These are phyloP conservation scores for Monosporascus sp. DNA, from an alignment of 2,329 filamentous ascomycete species.

Conservation along the genomic window DNA sequence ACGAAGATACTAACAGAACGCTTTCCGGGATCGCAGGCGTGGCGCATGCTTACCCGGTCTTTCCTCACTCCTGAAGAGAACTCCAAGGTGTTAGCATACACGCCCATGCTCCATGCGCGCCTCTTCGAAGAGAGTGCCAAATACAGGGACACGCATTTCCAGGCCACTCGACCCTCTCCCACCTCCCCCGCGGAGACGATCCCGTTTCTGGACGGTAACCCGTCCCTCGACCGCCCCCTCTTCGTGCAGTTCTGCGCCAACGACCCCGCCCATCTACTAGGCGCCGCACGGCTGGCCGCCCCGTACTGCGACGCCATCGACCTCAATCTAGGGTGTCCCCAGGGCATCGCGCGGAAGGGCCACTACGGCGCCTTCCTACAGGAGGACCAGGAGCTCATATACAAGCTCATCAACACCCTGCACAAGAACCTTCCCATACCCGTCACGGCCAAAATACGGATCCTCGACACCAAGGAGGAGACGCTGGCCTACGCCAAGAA, in stretches of 20 bases:
- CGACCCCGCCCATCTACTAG: slow-evolving; percentile 72
- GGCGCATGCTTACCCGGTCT: slow-evolving; percentile 92
- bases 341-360: slow-evolving; percentile 87
- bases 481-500: slow-evolving; percentile 86
- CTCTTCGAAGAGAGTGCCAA: slow-evolving; percentile 72
- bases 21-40: slow-evolving; percentile 57
- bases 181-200: slow-evolving; percentile 14
- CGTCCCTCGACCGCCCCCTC: slow-evolving; percentile 75
- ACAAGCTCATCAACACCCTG: slow-evolving; percentile 75
- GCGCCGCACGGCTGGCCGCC: slow-evolving; percentile 70
- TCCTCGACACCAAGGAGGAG: slow-evolving; percentile 79
- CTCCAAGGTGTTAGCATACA: slow-evolving; percentile 73
- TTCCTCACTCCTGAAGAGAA: slow-evolving; percentile 68
- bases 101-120: slow-evolving; percentile 93
- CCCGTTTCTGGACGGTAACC: slow-evolving; percentile 79
- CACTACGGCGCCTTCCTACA: slow-evolving; percentile 93
- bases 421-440: slow-evolving; percentile 75
- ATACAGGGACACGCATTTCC: slow-evolving; percentile 77
- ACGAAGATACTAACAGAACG: background rate
- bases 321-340: slow-evolving; percentile 90
- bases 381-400: slow-evolving; percentile 82
- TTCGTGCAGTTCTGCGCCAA: slow-evolving; percentile 97
- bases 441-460: slow-evolving; percentile 90
- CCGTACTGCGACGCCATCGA: slow-evolving; percentile 94
- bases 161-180: slow-evolving; percentile 46